These are phyloP conservation scores for Botrytis paeoniae DNA, from an alignment of 2,329 filamentous ascomycete species.

Conservation along the genomic window DNA sequence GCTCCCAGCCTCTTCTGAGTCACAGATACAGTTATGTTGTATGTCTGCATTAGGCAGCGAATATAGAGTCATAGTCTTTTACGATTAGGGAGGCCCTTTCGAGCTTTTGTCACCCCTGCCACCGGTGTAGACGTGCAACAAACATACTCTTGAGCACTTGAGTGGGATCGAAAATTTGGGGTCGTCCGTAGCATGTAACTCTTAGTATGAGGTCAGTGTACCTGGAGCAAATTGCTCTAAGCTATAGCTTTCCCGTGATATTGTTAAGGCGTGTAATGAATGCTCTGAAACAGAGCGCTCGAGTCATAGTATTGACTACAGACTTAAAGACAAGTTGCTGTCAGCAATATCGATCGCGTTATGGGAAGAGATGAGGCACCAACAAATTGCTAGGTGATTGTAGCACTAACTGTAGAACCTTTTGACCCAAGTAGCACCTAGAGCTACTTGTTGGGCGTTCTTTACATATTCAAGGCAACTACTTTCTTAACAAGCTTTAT, in stretches of 20 bases:
- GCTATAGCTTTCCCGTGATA: neutral
- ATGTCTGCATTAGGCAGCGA: neutral
- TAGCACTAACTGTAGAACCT: rapidly evolving
- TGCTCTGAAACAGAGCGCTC: neutral
- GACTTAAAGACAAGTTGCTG: neutral
- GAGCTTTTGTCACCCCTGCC: neutral
- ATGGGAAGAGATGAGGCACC: neutral
- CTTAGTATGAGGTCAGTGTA: neutral
- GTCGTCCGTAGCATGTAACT: neutral
- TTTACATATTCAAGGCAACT: neutral
- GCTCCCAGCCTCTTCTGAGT: neutral
- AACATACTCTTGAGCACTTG: neutral
- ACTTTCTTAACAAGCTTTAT: neutral
- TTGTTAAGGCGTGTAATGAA: rapidly evolving
- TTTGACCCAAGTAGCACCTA: neutral
- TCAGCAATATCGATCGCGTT: neutral
- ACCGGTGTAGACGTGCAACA: neutral
- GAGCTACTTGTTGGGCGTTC: neutral
- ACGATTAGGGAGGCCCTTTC: too few relatives aligned
- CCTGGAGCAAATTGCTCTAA: neutral
- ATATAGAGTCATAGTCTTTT: neutral
- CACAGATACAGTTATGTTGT: neutral
- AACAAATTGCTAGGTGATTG: neutral
- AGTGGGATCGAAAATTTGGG: neutral
- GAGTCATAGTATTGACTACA: neutral